These are phyloP conservation scores for Coniella lustricola DNA, from an alignment of 2,329 filamentous ascomycete species.

Conservation along the genomic window DNA sequence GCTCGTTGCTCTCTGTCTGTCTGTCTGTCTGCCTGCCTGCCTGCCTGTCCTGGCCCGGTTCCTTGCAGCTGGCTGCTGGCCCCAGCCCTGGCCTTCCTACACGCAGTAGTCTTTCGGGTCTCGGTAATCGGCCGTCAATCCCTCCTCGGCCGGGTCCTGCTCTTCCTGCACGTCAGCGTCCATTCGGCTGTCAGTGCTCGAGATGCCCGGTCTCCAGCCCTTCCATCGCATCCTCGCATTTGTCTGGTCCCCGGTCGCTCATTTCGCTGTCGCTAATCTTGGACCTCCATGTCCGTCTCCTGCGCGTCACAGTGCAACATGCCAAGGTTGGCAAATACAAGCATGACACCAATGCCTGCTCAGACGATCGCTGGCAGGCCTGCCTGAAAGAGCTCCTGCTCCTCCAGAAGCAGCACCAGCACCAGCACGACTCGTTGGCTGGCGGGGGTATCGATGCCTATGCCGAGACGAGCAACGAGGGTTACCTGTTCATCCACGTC, in stretches of 20 bases:
- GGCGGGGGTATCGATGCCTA: slow-evolving; percentile 50
- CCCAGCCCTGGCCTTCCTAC: no score
- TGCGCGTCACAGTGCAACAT: slow-evolving; percentile 44
- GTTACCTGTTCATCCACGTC: slow-evolving; percentile 53
- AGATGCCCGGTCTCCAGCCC: slow-evolving; percentile 46
- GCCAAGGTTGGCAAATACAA: slow-evolving; percentile 46
- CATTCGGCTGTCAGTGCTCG: slow-evolving; percentile 25
- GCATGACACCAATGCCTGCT: slow-evolving; percentile 45
- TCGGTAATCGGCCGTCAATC: slow-evolving; percentile 2
- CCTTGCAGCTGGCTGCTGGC: slow-evolving; percentile 7
- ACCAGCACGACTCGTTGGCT: slow-evolving; percentile 12
- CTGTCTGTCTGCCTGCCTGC: no score
- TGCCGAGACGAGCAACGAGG: slow-evolving; percentile 48
- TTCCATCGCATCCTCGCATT: slow-evolving; percentile 19
- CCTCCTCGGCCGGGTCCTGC: neutral
- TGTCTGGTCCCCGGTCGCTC: neutral
- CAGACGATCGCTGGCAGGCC: slow-evolving; percentile 58
- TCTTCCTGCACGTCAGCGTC: neutral
- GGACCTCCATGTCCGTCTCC: neutral
- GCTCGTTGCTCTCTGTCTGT: no score
- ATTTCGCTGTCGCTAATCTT: slow-evolving; percentile 3
- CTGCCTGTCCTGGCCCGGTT: slow-evolving; percentile 1
- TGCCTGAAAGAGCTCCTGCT: slow-evolving; percentile 53
- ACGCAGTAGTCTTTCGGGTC: slow-evolving; percentile 12
- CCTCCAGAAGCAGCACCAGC: slow-evolving; percentile 27